These are phyloP conservation scores for Diplodia scrobiculata DNA, from an alignment of 2,329 filamentous ascomycete species.

Conservation along the genomic window DNA sequence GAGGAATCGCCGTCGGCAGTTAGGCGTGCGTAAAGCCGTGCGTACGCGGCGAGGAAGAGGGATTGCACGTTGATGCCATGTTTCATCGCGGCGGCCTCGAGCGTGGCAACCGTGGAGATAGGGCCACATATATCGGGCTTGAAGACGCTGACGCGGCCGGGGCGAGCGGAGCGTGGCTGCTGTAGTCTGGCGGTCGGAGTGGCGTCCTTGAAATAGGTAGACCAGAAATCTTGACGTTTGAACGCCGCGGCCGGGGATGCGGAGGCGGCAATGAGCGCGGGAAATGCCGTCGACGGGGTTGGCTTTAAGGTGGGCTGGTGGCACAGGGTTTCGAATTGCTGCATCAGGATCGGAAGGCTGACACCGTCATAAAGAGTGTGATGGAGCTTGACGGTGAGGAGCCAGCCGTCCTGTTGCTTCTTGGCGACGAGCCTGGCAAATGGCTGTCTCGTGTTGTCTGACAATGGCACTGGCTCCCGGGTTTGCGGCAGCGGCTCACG, in stretches of 20 bases:
- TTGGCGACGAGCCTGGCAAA: conserved; percentile 45
- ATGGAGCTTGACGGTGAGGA: conserved; percentile 62
- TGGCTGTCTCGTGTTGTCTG: conserved; percentile 34
- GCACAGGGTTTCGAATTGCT: conserved; percentile 54
- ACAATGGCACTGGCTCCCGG: neutral
- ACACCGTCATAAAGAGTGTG: conserved; percentile 88
- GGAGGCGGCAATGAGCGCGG: neutral
- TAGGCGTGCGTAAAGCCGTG: conserved; percentile 53
- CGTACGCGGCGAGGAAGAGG: conserved; percentile 72
- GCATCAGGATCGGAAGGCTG: conserved; percentile 67
- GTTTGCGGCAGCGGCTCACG: neutral
- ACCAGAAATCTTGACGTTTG: conserved; percentile 55
- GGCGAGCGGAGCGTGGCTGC: conserved; percentile 27
- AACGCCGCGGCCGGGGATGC: conserved; percentile 29
- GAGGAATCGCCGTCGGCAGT: conserved; percentile 30
- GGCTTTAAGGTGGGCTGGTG: conserved; percentile 30
- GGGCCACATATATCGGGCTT: conserved; percentile 51
- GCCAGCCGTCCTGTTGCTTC: conserved; percentile 39
- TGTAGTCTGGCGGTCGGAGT: neutral
- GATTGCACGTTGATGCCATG: conserved; percentile 70
- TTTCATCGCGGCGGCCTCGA: conserved; percentile 51
- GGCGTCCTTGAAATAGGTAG: conserved; percentile 46
- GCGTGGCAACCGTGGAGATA: neutral
- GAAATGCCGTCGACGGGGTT: neutral
- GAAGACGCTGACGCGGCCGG: conserved; percentile 51